These are phyloP conservation scores for Cladophialophora carrionii DNA, from an alignment of 2,329 filamentous ascomycete species.

Conservation along the genomic window DNA sequence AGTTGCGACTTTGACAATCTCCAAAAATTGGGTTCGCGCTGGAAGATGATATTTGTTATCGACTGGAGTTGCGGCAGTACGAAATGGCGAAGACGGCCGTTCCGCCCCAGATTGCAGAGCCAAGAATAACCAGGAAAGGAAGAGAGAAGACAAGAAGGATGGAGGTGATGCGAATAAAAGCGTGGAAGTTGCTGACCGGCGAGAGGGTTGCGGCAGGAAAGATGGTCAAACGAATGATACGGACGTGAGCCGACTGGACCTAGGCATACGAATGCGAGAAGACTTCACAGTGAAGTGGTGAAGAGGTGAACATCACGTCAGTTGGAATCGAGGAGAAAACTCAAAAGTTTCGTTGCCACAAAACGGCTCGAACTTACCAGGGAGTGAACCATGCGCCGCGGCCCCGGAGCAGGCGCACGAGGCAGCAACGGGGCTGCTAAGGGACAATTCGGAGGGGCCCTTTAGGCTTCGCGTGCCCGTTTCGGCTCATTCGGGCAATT, in stretches of 20 bases:
- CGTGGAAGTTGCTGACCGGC: background rate
- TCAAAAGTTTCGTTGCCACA: slow-evolving; percentile 2
- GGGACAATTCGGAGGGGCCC: background rate
- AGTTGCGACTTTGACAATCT: background rate
- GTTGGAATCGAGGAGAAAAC: slow-evolving; percentile 1
- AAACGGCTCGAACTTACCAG: background rate
- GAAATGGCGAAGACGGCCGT: background rate
- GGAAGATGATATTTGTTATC: background rate
- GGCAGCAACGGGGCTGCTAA: background rate
- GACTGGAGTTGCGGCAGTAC: background rate
- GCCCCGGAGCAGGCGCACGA: background rate
- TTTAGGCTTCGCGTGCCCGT: background rate
- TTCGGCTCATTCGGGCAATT: background rate
- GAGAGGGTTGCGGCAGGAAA: background rate
- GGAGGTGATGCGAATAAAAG: background rate
- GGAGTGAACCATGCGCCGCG: background rate
- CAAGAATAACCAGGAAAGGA: slow-evolving; percentile 1
- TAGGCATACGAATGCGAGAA: background rate
- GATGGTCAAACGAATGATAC: slow-evolving; percentile 1
- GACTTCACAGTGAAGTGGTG: background rate
- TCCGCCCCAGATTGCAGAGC: background rate
- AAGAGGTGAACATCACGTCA: slow-evolving; percentile 4
- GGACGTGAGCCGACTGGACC: background rate
- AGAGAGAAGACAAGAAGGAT: background rate
- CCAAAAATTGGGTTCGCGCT: background rate